Conservation (phyloP, 2,329 filamentous ascomycete genomes). For the Aspergillus sp. region DNA sequence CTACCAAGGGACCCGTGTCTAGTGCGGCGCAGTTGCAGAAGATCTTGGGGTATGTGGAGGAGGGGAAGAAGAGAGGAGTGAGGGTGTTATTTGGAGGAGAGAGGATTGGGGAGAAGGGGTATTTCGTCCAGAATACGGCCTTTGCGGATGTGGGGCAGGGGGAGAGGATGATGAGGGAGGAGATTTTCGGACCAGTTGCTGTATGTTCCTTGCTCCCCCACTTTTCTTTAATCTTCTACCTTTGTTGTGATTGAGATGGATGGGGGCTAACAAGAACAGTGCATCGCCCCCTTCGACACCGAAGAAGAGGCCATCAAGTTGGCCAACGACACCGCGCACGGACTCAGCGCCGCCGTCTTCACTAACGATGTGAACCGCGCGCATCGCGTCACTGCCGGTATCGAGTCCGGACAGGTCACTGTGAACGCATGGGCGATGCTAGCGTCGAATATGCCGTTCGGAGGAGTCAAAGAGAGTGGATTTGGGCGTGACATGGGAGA, state of each 20-base stretch:
- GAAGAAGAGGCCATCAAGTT: conserved; percentile 60
- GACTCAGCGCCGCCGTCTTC: conserved; percentile 30
- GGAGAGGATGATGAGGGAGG: conserved; percentile 53
- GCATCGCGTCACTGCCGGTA: conserved; percentile 23
- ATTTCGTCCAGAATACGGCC: conserved; percentile 65
- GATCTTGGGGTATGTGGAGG: conserved; percentile 27
- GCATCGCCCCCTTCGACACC: conserved; percentile 60
- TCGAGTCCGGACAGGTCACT: conserved; percentile 30
- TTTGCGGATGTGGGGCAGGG: conserved; percentile 54
- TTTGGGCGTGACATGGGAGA: conserved; percentile 29
- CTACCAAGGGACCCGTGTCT: conserved; percentile 29
- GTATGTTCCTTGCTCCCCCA: conserved; percentile 17
- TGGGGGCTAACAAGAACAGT: conserved; percentile 25
- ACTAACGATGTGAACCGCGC: conserved; percentile 30
- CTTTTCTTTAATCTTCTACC: too few species aligned
- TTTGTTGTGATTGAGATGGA: too few species aligned
- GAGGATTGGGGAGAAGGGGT: conserved; percentile 48
- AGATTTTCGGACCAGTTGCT: conserved; percentile 62
- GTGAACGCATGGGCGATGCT: conserved; percentile 32
- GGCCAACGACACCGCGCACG: conserved; percentile 55
- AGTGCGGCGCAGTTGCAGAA: conserved; percentile 25
- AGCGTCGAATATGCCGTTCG: conserved; percentile 29
- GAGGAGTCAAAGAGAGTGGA: conserved; percentile 32
- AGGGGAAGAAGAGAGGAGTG: conserved; percentile 26
- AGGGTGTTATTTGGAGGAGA: conserved; percentile 27